phyloP scores from a whole-genome alignment of 805 yeast genomes.

The Metschnikowia similis region DNA sequence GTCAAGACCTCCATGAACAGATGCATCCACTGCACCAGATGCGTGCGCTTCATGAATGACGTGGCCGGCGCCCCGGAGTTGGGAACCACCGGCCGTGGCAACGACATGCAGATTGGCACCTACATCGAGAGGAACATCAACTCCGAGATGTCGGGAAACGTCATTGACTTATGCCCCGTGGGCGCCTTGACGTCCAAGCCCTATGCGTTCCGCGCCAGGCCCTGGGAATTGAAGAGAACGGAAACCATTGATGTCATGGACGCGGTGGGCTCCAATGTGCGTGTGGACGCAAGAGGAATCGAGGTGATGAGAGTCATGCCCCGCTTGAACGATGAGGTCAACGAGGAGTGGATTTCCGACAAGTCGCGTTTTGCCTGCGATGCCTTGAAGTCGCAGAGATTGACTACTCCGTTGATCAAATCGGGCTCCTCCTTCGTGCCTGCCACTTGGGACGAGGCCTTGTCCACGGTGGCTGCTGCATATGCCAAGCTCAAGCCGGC shows the following conservation, averaged over 20 bases:
- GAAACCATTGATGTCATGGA: conserved; percentile 83
- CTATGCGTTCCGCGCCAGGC: conserved; percentile 87
- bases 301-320: conserved; percentile 87
- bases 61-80: conserved; percentile 91
- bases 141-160: conserved; percentile 82
- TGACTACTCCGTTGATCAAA: conserved; percentile 75
- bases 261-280: conserved; percentile 74
- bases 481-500: conserved; percentile 51
- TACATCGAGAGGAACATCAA: conserved; percentile 80
- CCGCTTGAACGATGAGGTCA: conserved; percentile 77
- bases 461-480: conserved; percentile 63
- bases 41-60: conserved; percentile 85
- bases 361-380: conserved; percentile 83
- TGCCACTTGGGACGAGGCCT: conserved; percentile 86
- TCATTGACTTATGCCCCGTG: conserved; percentile 85
- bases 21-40: conserved; percentile 88
- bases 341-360: conserved; percentile 90
- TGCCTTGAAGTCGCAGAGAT: conserved; percentile 80
- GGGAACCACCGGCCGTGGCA: conserved; percentile 87
- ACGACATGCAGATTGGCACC: conserved; percentile 88
- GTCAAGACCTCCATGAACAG: conserved; percentile 89
- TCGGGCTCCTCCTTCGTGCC: conserved; percentile 64
- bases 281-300: conserved; percentile 83
- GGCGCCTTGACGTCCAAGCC: conserved; percentile 91
- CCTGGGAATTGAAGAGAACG: conserved; percentile 89